Conservation (phyloP, 2,329 filamentous ascomycete genomes). For the Talaromyces sp. region DNA sequence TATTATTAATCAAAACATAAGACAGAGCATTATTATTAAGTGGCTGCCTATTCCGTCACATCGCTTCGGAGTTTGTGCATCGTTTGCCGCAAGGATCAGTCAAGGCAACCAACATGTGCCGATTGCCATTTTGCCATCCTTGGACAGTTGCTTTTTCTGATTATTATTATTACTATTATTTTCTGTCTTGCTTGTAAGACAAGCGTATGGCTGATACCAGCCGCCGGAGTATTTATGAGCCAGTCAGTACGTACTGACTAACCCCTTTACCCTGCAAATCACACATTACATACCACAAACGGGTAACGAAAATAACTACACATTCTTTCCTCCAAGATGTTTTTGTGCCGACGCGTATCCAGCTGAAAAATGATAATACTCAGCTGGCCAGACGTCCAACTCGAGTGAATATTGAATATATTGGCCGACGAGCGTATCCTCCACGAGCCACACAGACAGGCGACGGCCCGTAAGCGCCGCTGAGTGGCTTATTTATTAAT, state of each 20-base stretch:
- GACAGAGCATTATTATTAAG: background rate
- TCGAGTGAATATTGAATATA: background rate
- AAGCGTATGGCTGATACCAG: background rate
- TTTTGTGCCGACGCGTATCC: background rate
- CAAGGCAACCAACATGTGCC: background rate
- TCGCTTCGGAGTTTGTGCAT: background rate
- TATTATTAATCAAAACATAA: background rate
- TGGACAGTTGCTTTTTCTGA: background rate
- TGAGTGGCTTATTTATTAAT: background rate
- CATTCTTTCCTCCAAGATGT: background rate
- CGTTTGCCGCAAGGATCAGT: background rate
- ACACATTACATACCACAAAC: background rate
- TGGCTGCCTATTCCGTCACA: background rate
- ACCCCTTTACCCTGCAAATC: background rate
- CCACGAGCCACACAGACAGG: background rate
- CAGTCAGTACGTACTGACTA: background rate
- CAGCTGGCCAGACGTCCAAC: background rate
- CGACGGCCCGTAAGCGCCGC: background rate
- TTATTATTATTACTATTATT: too few species aligned
- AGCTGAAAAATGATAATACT: background rate
- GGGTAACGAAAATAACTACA: background rate
- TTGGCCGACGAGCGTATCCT: background rate
- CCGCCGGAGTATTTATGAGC: constrained; percentile 6
- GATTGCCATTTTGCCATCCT: background rate
- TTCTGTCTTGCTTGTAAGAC: background rate